Base-by-base conservation (phyloP, 208 protist genomes). In the Wallacemonas sp. region DNA sequence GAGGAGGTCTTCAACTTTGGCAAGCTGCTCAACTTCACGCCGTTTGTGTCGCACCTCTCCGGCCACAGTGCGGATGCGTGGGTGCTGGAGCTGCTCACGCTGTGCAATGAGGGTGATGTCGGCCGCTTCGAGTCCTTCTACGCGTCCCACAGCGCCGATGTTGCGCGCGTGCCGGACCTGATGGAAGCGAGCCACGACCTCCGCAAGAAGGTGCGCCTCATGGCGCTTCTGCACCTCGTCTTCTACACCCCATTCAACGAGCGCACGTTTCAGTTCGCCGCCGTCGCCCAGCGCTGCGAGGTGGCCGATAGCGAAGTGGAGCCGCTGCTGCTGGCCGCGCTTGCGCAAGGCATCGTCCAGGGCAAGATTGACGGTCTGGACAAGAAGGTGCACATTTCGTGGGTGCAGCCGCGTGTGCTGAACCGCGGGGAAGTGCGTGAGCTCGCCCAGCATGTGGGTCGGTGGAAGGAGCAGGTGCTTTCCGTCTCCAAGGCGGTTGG, bases 161-260 rank as follows among this genome's bases (percentile, higher is more conserved):
- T 92, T 55, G 61, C 64, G 46, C 21, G 57, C 19, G 44, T 75
- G 12, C 34, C 68, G 1, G 70, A 66, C 41, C 70, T 95, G 1
- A 54, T 67, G 17, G 41, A 23, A 23, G 81, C 75, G 0, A 61
- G 60, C 19, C 63, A 68, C 5, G 72, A 78, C 29, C 66, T 80
- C 41, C 65, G 58, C 27, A 90, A 80, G 74, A 97, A 98, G 74
- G 94, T 98, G 48, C 85, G 92, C 12, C 88, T 99, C 38, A 97
- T 98, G 76, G 82, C 87, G 17, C 80, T 99, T 24, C 94, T 99
- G 9, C 92, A 99, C 69, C 80, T 98, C 9, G 88, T 98, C 34
- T 99, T 99, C 76, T 88, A 88, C 67, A 93, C 88, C 1, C 93
- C 96, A 9, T 81, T 97, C n/a, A 90, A 94, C 38, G 79, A 98